Percentiles rank a stretch among this genome's conserved stretches.
Conservation (phyloP, 192 early-diverging fungal species). For the Backusella liffmaniae region DNA sequence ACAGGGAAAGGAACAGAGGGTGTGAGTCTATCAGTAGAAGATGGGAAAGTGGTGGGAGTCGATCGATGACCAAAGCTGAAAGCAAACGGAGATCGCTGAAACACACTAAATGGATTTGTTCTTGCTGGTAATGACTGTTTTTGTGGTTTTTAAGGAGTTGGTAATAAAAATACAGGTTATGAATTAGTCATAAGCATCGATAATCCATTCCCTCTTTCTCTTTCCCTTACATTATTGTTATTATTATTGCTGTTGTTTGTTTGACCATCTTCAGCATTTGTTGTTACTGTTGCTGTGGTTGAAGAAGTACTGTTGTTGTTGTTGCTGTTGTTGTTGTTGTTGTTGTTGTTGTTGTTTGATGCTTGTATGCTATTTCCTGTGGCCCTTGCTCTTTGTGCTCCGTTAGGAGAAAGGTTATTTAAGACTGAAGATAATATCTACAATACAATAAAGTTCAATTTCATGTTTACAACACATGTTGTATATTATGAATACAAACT, state of each 20-base stretch:
- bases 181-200: not conserved
- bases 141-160: too few relatives aligned
- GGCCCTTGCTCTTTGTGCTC: not conserved
- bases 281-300: not conserved
- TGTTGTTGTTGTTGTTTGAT: not conserved
- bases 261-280: not conserved
- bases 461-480: too few relatives aligned
- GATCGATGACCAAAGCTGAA: not conserved
- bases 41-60: not conserved
- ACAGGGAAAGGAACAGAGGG: constrained; percentile 33
- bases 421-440: constrained; percentile 13
- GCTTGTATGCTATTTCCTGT: not conserved
- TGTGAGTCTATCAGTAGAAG: constrained; percentile 4
- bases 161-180: not conserved
- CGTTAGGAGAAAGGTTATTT: not conserved
- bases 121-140: not conserved
- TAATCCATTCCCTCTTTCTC: not conserved
- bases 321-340: not conserved
- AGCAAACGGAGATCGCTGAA: constrained; percentile 16
- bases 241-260: not conserved
- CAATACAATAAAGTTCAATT: not conserved
- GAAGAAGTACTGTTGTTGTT: not conserved
- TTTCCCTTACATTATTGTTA: not conserved
- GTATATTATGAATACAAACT: not conserved
- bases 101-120: constrained; percentile 8